Evolutionary conservation across 176 grass and related monocot species (phyloP), one percentile per base, ranked within the genome.

Genomic region (Puya raimondii): DNA sequence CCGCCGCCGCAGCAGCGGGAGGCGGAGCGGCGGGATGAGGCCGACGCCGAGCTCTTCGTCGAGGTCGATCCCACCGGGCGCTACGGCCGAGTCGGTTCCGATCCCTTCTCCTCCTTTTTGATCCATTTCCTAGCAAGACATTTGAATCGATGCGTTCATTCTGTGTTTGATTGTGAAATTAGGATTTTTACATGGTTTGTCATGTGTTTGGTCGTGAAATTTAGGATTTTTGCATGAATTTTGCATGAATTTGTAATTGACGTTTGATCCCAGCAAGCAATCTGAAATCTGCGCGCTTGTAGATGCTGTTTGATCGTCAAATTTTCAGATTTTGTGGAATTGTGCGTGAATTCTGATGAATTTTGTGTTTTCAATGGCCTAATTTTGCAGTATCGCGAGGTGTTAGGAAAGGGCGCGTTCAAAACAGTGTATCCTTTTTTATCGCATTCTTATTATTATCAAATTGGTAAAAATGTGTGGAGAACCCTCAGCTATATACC

Each of bases 391-490:
- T 91, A 91, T 67, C 66, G 76, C 66, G 82, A 91, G 82, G 76
- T 91, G 10, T 74, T 91, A 1, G 89, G 89, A 65, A 91, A 85
- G 73, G 89, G 89, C 13, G 85, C 85, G 42, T 85, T 91, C 69
- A 91, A 91, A 76, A 88, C 89, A 54, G 89, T 91, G 89, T 91
- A 91, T 91, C 85, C 82, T 91, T 81, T 72, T 47, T 0, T 22
- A n/a, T 13, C 9, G 54, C 0, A 0, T 47, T 79, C 66, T 14
- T 61, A 8, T 63, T 61, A 8, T 63, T 71, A 12, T 42, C 33
- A 6, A 42, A 42, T 42, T 42, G 33, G 33, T 7, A 42, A 8
- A 42, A 42, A 6, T 42, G 33, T 42, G 33, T 7, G 33, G 33
- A 42, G 33, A 7, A 5, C 33, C 4, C 33, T 42, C 33, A 42